These are phyloP conservation scores for Phytophthora brassicae DNA, from an alignment of 352 stramenopile species.

Conservation along the genomic window DNA sequence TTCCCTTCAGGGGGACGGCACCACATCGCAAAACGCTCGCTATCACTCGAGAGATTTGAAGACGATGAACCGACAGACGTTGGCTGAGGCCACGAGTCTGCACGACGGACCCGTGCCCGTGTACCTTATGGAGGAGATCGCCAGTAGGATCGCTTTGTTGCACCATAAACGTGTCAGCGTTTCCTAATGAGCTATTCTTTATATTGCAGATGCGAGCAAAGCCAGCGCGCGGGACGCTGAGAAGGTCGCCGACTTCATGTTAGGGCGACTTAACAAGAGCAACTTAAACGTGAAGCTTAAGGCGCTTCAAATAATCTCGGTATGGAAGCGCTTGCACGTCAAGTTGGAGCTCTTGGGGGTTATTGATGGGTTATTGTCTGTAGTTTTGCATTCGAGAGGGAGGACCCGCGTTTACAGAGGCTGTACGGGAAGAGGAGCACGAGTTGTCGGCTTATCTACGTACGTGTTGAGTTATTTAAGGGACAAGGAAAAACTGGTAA, in stretches of 20 bases:
- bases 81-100: slow-evolving; percentile 82
- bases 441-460: slow-evolving; percentile 71
- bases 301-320: slow-evolving; percentile 83
- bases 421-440: slow-evolving; percentile 68
- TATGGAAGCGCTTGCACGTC: slow-evolving; percentile 13
- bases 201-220: slow-evolving; percentile 56
- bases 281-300: slow-evolving; percentile 88
- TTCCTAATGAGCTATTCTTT: neutral
- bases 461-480: slow-evolving; percentile 31
- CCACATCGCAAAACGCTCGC: slow-evolving; percentile 18
- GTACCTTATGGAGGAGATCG: slow-evolving; percentile 87
- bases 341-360: neutral
- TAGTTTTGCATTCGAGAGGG: slow-evolving; percentile 83
- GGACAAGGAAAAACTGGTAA: neutral
- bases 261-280: slow-evolving; percentile 73
- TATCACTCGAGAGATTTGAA: neutral
- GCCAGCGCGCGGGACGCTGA: slow-evolving; percentile 64
- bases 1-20: neutral
- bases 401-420: slow-evolving; percentile 54
- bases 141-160: slow-evolving; percentile 36
- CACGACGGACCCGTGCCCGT: slow-evolving; percentile 80
- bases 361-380: slow-evolving; percentile 6
- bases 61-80: slow-evolving; percentile 76
- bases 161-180: neutral
- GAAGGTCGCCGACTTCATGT: slow-evolving; percentile 80